A percentile compares a stretch with the other conserved stretches of the same genome.
Evolutionary conservation across 129 eudicot species (phyloP).

Genomic region (Rutidosis leptorrhynchoides): DNA sequence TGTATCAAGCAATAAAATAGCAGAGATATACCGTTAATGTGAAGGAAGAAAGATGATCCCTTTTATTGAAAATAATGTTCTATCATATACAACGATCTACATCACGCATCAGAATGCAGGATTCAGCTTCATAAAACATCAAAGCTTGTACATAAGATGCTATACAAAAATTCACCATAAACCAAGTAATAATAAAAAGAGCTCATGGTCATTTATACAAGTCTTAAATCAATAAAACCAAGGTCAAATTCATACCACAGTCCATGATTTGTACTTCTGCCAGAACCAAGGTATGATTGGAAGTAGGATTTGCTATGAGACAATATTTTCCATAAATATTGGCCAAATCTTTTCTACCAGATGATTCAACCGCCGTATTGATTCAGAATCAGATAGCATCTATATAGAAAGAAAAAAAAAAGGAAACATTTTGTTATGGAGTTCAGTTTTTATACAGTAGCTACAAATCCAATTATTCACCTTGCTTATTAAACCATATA

Average conservation of each 20-base stretch:
- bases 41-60: no score
- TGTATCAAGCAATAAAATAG: no score
- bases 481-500: no score
- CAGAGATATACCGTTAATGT: no score
- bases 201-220: background rate
- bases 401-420: conserved; percentile 21
- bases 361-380: conserved; percentile 86
- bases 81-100: background rate
- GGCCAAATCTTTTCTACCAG: conserved; percentile 87
- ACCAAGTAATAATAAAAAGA: conserved; percentile 12
- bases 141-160: conserved; percentile 12
- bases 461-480: conserved; percentile 16
- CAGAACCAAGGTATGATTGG: conserved; percentile 94
- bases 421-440: background rate
- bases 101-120: conserved; percentile 7
- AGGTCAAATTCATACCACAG: conserved; percentile 54
- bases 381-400: conserved; percentile 89
- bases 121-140: conserved; percentile 14
- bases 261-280: conserved; percentile 96
- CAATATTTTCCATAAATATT: conserved; percentile 75
- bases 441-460: conserved; percentile 9
- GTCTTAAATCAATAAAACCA: background rate
- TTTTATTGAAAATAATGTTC: no score
- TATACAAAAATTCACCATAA: background rate
- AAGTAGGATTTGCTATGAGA: conserved; percentile 78